Evolutionary conservation across 192 early-diverging fungal species (phyloP), one percentile per base, ranked within the genome.

Genomic region (Endogone sp.): DNA sequence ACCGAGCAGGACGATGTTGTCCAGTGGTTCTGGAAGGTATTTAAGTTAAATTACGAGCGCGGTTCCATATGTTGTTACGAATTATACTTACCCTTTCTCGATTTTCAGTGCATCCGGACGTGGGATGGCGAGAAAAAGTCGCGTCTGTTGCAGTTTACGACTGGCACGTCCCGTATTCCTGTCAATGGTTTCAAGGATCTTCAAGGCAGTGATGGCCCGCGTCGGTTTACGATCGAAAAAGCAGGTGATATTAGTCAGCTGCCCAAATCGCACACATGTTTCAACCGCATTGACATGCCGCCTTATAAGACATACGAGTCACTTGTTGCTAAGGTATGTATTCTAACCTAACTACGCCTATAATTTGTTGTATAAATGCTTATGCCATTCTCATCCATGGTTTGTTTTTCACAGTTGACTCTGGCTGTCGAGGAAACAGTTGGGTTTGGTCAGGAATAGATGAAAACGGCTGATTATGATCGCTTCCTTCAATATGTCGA

Each of bases 141-240:
- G 11, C 89, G 95, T 55, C 73, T 98, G 71, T 84, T 98, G 60
- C 95, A 98, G 83, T 98, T 98, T 78, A 92, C 95, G 2, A 98
- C 95, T 13, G 95, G 95, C 20, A 98, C 95, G 1, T 95, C 93
- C 28, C 89, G 95, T 25, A 95, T 98, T 66, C 95, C 95, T 2
- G 94, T 98, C 76, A 98, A 96, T 65, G 95, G 95, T 9, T 98
- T 98, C 81, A 98, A 95, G 71, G 95, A 98, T 68, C 76, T 98
- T 66, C 95, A 98, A 78, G 95, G 95, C 30, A 90, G 87, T 70
- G 95, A 98, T 75, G 95, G 95, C 0, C 95, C 96, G 2, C 82
- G 96, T 54, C 82, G 92, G 28, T 98, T 98, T 71, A 95, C 94
- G 0, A 93, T 98, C 64, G 96, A 98, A 72, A 95, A 94, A 77